Evolutionary conservation across 768 basidiomycete genomes (phyloP), one percentile per base, ranked within the genome.

Genomic region (Hemileccinum impolitum): DNA sequence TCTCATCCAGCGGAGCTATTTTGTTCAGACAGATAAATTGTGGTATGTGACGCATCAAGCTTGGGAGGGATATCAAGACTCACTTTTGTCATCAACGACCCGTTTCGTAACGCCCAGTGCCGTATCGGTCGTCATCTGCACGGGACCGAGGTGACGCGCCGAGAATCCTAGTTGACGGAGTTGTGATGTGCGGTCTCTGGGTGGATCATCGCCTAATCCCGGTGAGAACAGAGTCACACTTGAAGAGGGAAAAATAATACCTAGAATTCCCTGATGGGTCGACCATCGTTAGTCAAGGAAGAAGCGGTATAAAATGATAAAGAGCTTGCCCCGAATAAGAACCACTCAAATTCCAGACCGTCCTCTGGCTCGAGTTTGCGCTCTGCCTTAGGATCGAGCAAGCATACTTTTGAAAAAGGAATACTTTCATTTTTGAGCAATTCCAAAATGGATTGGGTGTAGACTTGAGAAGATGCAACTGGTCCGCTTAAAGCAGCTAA

Each of bases 111-210:
- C 95, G 5, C 87, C 91, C 0, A 97, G 73, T 1, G 95, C 95
- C 2, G 95, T 97, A 69, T 99, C 95, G 0, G 96, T 99, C 28
- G 96, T 98, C 96, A 99, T 99, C 69, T 99, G 96, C 1, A 92
- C 75, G 2, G 83, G 72, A 0, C 93, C 94, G 8, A 99, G 75
- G 66, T 89, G 90, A 28, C 96, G 79, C 6, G 79, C 79, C 1
- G 91, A 89, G 65, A 95, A 99, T 1, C 94, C 94, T 32, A 93
- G 71, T 14, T 76, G 77, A 26, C 95, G 85, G 31, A 99, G 79
- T 63, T 95, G 90, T 1, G 83, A 79, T 2, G 95, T 99, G 45
- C 95, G 77, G 65, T 99, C 95, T 32, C 93, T 78, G 0, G 95
- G 95, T 2, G 95, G 95, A 69, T 99, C 94, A 61, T 97, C 95